A percentile compares a stretch with the other conserved stretches of the same genome.
Conservation (phyloP, 2,329 filamentous ascomycete species). For the Diaporthe eres region DNA sequence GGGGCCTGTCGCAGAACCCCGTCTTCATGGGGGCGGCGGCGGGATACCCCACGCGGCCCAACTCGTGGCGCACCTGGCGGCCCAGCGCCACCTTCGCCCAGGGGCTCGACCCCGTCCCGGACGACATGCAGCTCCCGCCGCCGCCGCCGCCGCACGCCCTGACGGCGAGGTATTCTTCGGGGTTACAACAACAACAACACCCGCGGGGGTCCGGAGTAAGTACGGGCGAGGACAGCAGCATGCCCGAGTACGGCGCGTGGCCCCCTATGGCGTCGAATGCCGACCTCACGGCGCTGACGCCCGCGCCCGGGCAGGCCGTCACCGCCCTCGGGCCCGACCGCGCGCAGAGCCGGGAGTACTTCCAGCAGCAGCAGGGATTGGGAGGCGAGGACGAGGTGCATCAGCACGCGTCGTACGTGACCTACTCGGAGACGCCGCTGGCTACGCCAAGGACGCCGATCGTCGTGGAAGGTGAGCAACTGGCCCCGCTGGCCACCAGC, state of each 20-base stretch:
- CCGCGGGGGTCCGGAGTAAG: slow-evolving; percentile 6
- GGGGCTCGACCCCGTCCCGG: slow-evolving; percentile 2
- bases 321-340: background rate
- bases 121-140: slow-evolving; percentile 15
- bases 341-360: background rate
- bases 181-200: background rate
- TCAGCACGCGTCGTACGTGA: background rate
- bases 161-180: slow-evolving; percentile 2
- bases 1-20: slow-evolving; percentile 9
- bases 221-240: slow-evolving; percentile 9
- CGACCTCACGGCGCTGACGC: background rate
- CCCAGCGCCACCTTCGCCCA: slow-evolving; percentile 15
- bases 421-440: slow-evolving; percentile 24
- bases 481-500: slow-evolving; percentile 29
- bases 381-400: background rate
- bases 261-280: background rate
- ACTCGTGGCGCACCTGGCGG: slow-evolving; percentile 5
- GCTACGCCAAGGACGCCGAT: slow-evolving; percentile 28
- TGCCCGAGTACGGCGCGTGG: slow-evolving; percentile 11
- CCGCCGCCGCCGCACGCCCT: slow-evolving; percentile 1
- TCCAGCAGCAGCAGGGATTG: background rate
- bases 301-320: background rate
- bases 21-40: background rate
- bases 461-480: slow-evolving; percentile 29
- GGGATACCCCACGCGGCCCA: background rate